Base-by-base conservation (phyloP, 108 stramenopile genomes). In the Pseudonitzschia multiseries region DNA sequence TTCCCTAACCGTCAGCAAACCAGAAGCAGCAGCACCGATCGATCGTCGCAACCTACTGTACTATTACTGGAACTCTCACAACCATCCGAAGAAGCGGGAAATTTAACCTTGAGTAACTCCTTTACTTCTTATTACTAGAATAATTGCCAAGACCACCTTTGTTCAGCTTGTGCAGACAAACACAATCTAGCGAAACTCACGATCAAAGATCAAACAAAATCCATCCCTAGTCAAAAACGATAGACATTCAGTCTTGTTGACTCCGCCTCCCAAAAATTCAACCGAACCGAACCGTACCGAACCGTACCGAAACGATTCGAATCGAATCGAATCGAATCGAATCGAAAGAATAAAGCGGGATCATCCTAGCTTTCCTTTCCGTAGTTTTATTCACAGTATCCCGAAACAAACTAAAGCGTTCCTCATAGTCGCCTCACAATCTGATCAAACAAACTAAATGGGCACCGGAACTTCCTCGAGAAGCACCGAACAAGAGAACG, bases 31-130 rank as follows among this genome's bases (percentile, higher is more conserved):
- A 5, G 46, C 46, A 48, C 13, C 17, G 46, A 48, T 48, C 46
- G 46, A 18, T 48, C 46, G 46, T 8, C 12, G 18, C 46, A 48
- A 10, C 36, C 4, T 48, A 42, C 46, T 1, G 13, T 48, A 48
- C 46, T 6, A 14, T 48, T 48, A 10, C 14, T 10, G 22, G 26
- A 26, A 26, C 54, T 56, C 54, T 56, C 22, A 56, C 54, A 56
- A 26, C 54, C 54, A 56, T 56, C 13, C 21, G 26, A 56, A 56
- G 22, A 24, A 56, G 54, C 54, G 54, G 46, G 46, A 48, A 48
- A 48, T 2, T 14, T 14, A 14, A 48, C 8, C 18, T 1, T 10
- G 17, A 48, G 17, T 18, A 48, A 18, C 12, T 10, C 46, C 13
- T 10, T 48, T 48, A 48, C 46, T 48, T 14, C 46, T 48, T 48